These are phyloP conservation scores for Xerocomus brunneocitrinus DNA, from an alignment of 768 basidiomycete species.

Conservation along the genomic window DNA sequence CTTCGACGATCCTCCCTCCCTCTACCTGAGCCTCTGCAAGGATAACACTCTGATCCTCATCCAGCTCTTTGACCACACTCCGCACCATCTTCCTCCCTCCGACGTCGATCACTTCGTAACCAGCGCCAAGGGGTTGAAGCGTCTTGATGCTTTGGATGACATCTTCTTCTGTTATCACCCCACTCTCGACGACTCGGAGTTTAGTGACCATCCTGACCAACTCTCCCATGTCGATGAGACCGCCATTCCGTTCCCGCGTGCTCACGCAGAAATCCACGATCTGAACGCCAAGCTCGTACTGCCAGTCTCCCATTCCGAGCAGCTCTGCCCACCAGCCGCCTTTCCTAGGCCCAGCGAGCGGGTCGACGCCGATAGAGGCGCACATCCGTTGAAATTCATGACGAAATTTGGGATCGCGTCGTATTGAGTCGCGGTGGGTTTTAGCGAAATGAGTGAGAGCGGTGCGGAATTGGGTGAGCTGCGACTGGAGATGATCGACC, in stretches of 20 bases:
- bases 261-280: slow-evolving; percentile 89
- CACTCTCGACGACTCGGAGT: slow-evolving; percentile 64
- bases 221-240: slow-evolving; percentile 85
- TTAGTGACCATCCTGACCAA: slow-evolving; percentile 73
- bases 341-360: slow-evolving; percentile 78
- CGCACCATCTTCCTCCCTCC: slow-evolving; percentile 75
- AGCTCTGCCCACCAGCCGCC: slow-evolving; percentile 93
- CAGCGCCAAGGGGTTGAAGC: slow-evolving; percentile 83
- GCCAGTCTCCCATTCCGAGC: slow-evolving; percentile 88
- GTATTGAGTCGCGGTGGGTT: slow-evolving; percentile 81
- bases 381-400: slow-evolving; percentile 97
- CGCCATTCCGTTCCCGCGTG: slow-evolving; percentile 87
- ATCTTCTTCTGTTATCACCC: slow-evolving; percentile 81
- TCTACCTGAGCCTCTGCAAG: slow-evolving; percentile 66
- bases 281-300: slow-evolving; percentile 92
- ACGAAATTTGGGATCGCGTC: slow-evolving; percentile 78
- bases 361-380: slow-evolving; percentile 89
- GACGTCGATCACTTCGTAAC: slow-evolving; percentile 79
- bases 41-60: slow-evolving; percentile 82
- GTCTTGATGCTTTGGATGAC: slow-evolving; percentile 80
- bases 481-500: slow-evolving; percentile 71
- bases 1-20: slow-evolving; percentile 67
- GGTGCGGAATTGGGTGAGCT: slow-evolving; percentile 79
- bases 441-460: slow-evolving; percentile 77
- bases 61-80: slow-evolving; percentile 85